Percentiles rank a stretch among this genome's conserved stretches.
These are phyloP conservation scores for Ceriops zippeliana DNA, from an alignment of 345 rosid genomes.

Conservation along the genomic window DNA sequence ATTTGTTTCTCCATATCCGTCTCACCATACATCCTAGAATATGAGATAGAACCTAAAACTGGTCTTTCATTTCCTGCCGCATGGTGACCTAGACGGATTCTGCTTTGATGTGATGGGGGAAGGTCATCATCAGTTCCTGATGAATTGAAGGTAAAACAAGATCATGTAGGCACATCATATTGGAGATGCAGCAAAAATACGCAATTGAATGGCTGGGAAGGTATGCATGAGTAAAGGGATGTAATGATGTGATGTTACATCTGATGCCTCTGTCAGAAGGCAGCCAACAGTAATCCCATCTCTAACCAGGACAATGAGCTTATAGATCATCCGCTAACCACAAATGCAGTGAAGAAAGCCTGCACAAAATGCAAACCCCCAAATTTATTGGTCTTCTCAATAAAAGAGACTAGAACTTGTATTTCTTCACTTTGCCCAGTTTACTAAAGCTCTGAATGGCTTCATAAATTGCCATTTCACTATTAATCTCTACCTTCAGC, in stretches of 20 bases:
- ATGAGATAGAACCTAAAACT: slow-evolving; percentile 45
- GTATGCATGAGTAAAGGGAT: neutral
- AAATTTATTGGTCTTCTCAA: neutral
- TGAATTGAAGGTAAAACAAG: neutral
- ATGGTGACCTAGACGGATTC: slow-evolving; percentile 60
- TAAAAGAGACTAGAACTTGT: neutral
- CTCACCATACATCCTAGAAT: slow-evolving; percentile 66
- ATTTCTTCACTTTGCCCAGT: neutral
- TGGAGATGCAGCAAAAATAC: neutral
- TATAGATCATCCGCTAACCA: neutral
- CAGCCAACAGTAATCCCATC: neutral
- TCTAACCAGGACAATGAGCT: neutral
- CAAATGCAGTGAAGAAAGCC: neutral
- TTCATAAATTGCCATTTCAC: neutral
- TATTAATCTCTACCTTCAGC: neutral
- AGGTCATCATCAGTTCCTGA: slow-evolving; percentile 89
- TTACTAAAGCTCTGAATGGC: slow-evolving; percentile 1
- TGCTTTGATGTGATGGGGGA: slow-evolving; percentile 66
- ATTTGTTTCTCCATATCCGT: slow-evolving; percentile 84
- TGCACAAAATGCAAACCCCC: neutral
- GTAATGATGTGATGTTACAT: neutral
- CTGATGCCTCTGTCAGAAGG: neutral
- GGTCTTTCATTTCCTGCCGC: slow-evolving; percentile 65
- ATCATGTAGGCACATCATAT: neutral
- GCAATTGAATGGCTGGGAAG: neutral